Evolutionary conservation across 2,329 filamentous ascomycete species (phyloP), one percentile per base, ranked within the genome.

Genomic region (Trichoderma guizhouense): DNA sequence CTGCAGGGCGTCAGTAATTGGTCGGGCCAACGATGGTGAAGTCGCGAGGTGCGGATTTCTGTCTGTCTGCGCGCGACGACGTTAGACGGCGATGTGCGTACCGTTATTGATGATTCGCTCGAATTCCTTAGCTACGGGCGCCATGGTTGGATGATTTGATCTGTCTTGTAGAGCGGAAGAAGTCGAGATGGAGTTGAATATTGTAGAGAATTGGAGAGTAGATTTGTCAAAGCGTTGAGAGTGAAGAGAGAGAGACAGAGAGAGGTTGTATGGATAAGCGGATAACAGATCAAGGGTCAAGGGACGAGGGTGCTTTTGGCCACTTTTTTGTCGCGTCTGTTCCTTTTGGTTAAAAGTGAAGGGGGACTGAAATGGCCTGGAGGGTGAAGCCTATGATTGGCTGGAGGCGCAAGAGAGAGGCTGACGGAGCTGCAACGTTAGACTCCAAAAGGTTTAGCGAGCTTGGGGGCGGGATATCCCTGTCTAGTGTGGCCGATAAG

Each of bases 91-190:
- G 14, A 24, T 32, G 26, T 34, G 60, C 78, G 72, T 81, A 88
- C 86, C 86, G 43, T 85, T 83, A 58, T 86, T 79, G 77, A 89
- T 88, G 74, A 88, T 86, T 79, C 86, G 86, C 77, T 88, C 84
- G 73, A 88, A 87, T 61, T 88, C 85, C 32, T 81, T 79, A 51
- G 85, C 85, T 61, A 81, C 78, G 72, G 85, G 81, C 73, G 81
- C 78, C 83, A 85, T 86, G 57, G 18, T 24, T 21, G 57, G 39
- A n/a, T 43, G 7, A 18, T 39, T 39, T 43, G 39, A 43, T 43
- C 39, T 43, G 7, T 43, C 39, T 43, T 43, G 39, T 43, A n/a
- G 15, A n/a, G 7, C 2, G 18, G 18, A n/a, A 43, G 7, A 43
- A 43, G 39, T 43, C 39, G 39, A n/a, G 39, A n/a, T n/a, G 18